Evolutionary conservation across 208 protist genomes (phyloP).

Genomic region (Leishmania amazonensis): DNA sequence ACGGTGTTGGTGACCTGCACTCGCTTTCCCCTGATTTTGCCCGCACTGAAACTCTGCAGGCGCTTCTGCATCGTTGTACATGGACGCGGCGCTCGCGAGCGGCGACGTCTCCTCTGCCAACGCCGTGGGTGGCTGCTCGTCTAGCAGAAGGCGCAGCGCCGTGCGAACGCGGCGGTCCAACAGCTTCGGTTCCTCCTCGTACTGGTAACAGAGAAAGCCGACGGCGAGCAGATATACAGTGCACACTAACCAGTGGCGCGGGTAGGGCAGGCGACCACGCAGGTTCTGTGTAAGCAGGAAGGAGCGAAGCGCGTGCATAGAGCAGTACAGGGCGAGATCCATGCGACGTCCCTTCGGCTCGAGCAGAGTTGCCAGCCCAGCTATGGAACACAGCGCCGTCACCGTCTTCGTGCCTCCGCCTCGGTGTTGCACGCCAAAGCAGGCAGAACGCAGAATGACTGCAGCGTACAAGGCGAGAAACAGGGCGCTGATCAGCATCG

Average conservation of each 20-base stretch:
- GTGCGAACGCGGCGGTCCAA: constrained; percentile 60
- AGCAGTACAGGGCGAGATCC: constrained; percentile 87
- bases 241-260: constrained; percentile 69
- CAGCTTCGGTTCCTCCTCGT: constrained; percentile 73
- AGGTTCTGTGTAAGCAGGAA: constrained; percentile 79
- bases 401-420: constrained; percentile 50
- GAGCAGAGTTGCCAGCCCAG: constrained; percentile 73
- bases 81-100: neutral
- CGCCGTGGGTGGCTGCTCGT: constrained; percentile 32
- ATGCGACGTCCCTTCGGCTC: constrained; percentile 82
- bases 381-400: constrained; percentile 49
- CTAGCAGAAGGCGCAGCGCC: constrained; percentile 56
- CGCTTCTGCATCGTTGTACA: constrained; percentile 8
- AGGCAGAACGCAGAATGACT: constrained; percentile 55
- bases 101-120: constrained; percentile 5
- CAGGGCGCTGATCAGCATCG: constrained; percentile 65
- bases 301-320: constrained; percentile 76
- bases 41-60: neutral
- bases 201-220: constrained; percentile 77
- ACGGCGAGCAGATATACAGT: constrained; percentile 75
- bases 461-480: constrained; percentile 85
- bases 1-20: constrained; percentile 29
- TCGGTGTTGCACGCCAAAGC: constrained; percentile 65
- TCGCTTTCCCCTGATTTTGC: constrained; percentile 6
- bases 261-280: constrained; percentile 74